phyloP scores from a whole-genome alignment of 192 early-diverging fungal genomes.

The Kickxella alabastrina region DNA sequence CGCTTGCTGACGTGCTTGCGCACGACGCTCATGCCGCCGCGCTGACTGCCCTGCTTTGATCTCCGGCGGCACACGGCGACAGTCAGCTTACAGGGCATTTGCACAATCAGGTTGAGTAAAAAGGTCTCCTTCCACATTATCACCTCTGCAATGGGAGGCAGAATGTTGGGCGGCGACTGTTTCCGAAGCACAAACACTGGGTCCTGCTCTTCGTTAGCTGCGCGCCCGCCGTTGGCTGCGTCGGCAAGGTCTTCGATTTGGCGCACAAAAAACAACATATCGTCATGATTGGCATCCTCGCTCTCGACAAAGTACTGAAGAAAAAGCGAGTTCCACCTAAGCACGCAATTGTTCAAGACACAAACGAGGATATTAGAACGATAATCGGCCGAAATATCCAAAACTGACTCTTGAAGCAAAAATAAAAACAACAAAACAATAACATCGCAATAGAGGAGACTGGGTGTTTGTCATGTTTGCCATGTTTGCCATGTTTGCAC shows the following conservation, averaged over 20 bases:
- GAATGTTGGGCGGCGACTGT: slow-evolving; percentile 51
- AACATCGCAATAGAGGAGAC: slow-evolving; percentile 1
- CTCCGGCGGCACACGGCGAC: slow-evolving; percentile 78
- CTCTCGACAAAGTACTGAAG: slow-evolving; percentile 67
- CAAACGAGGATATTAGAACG: not conserved
- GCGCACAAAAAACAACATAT: slow-evolving; percentile 84
- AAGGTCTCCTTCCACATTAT: slow-evolving; percentile 92
- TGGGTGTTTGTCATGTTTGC: no score
- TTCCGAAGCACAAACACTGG: slow-evolving; percentile 84
- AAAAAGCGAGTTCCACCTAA: slow-evolving; percentile 53
- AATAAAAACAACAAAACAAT: slow-evolving; percentile 3
- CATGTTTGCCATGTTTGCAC: no score
- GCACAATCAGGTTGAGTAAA: slow-evolving; percentile 85
- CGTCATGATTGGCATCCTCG: slow-evolving; percentile 68
- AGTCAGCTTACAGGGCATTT: slow-evolving; percentile 86
- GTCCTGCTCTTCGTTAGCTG: slow-evolving; percentile 47
- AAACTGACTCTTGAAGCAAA: not conserved
- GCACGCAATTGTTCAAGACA: not conserved
- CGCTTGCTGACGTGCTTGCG: slow-evolving; percentile 63
- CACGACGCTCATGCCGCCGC: slow-evolving; percentile 68
- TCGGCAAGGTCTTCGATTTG: slow-evolving; percentile 32
- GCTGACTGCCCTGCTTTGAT: slow-evolving; percentile 51
- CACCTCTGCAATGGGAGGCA: slow-evolving; percentile 66
- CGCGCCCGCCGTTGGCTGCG: slow-evolving; percentile 3
- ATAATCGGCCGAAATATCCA: not conserved